These are phyloP conservation scores for Botryotinia convoluta DNA, from an alignment of 2,329 filamentous ascomycete species.

Conservation along the genomic window DNA sequence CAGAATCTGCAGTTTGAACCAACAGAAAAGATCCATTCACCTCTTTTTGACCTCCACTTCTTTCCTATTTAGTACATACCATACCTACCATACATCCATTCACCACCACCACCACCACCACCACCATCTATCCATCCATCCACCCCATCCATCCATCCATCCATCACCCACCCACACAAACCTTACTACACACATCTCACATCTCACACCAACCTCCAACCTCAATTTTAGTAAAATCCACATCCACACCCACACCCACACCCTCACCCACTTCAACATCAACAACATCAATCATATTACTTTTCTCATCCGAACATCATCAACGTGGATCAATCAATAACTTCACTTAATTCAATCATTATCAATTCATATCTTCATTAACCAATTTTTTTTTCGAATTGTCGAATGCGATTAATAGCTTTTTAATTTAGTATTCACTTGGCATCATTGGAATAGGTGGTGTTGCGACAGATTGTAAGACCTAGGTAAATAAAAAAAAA, in stretches of 20 bases:
- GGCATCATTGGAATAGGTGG: constrained; percentile 10
- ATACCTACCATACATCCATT: neutral
- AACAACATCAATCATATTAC: neutral
- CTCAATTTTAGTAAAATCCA: neutral
- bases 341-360: neutral
- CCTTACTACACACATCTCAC: neutral
- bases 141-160: neutral
- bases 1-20: neutral
- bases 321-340: neutral
- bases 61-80: neutral
- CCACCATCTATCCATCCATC: too few relatives aligned
- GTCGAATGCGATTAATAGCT: constrained; percentile 17
- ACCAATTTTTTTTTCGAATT: neutral
- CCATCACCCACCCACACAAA: neutral
- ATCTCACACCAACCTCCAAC: neutral
- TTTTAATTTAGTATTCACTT: constrained; percentile 1
- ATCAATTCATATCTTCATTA: neutral
- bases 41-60: neutral
- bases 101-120: too few relatives aligned
- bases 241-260: neutral
- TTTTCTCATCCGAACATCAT: neutral
- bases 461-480: constrained; percentile 9
- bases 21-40: neutral
- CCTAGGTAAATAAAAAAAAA: neutral
- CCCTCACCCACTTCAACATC: neutral